Evolutionary conservation across 331 rosid species (phyloP).

Genomic region (Acacia concinna): DNA sequence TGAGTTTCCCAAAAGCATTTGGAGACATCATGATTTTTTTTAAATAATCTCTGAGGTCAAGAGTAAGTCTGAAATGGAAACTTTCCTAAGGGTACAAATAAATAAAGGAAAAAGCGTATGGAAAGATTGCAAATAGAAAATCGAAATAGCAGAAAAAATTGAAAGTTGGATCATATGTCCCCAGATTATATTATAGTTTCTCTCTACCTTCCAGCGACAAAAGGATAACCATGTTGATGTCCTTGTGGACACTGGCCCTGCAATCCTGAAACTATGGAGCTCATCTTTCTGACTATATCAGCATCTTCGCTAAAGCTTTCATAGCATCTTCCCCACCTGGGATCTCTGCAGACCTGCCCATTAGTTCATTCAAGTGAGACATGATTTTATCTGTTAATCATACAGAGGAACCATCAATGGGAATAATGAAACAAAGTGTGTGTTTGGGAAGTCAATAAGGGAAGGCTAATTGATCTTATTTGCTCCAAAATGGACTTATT

Average conservation of each 20-base stretch:
- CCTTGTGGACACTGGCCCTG: slow-evolving; percentile 77
- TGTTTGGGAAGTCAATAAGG: too few relatives aligned
- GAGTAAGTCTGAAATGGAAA: neutral
- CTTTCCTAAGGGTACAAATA: neutral
- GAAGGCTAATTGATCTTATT: too few relatives aligned
- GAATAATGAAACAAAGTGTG: neutral
- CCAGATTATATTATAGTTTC: neutral
- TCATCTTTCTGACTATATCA: slow-evolving; percentile 76
- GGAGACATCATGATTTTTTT: neutral
- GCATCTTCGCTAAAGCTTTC: slow-evolving; percentile 83
- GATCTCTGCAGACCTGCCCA: slow-evolving; percentile 78
- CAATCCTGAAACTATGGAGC: slow-evolving; percentile 73
- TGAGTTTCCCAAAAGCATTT: neutral
- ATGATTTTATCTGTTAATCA: slow-evolving; percentile 15
- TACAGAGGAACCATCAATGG: slow-evolving; percentile 3
- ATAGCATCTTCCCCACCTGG: slow-evolving; percentile 92
- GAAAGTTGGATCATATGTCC: neutral
- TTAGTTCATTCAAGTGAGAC: slow-evolving; percentile 18
- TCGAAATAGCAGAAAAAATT: neutral
- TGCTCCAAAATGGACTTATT: too few relatives aligned
- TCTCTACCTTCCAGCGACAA: slow-evolving; percentile 77
- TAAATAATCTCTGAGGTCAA: neutral
- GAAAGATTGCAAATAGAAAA: neutral
- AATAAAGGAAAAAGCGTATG: neutral
- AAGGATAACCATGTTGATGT: slow-evolving; percentile 73